Base-by-base conservation (phyloP, 2,329 filamentous ascomycete species). In the Penicillium frequentans region DNA sequence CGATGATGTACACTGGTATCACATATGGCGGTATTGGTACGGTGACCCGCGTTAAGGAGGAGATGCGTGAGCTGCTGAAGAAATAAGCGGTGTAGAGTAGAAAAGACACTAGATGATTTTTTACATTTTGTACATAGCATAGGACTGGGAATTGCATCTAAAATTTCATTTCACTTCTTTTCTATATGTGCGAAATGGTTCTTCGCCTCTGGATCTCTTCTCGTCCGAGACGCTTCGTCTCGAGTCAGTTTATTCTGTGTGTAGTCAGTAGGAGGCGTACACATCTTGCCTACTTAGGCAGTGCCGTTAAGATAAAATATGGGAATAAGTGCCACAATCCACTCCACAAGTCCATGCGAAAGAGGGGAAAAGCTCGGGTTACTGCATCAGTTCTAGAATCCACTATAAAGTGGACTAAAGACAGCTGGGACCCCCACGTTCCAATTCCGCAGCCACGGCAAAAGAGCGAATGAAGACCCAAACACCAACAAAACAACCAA, bases 1-100 rank as follows among this genome's bases (percentile, higher is more conserved):
- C 91, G 2, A 95, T 96, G 86, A 82, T 96, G 52, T 98, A 98
- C 74, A 99, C 95, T 0, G 89, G 85, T 5, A 74, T 90, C 64
- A 82, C 86, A 49, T 88, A 86, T 64, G 83, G 84, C 16, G 86
- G 86, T 44, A 76, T 80, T 2, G 85, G 85, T n/a, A 86, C 84
- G 0, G 81, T 87, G 31, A 86, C 77, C 16, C 70, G 78, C 16
- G 77, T 81, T 31, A 81, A 81, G 66, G 71, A 79, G 57, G 78
- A 81, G 63, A 70, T 81, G 75, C 72, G 77, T 23, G 63, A 74
- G 58, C 68, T 73, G 59, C 69, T 71, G 57, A 61, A 71, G 57
- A 59, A 66, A 59, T 64, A 64, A 64, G 62, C 61, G 55, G 63
- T 56, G 49, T 55, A 47, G 54, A 50, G 48, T 42, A 27, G 50